Conservation (phyloP, 2,329 filamentous ascomycete genomes). For the Geosmithia flava region DNA sequence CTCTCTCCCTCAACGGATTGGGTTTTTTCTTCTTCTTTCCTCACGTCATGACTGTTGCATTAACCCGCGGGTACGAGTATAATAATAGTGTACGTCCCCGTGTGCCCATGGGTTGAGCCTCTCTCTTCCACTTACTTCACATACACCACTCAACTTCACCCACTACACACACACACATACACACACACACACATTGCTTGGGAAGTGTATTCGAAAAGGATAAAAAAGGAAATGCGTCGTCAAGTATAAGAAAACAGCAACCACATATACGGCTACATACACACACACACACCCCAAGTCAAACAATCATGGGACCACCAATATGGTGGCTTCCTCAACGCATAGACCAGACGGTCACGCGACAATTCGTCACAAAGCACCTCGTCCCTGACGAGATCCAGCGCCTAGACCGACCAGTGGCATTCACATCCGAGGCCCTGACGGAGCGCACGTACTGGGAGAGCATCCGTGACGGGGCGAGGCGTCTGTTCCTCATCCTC, state of each 20-base stretch:
- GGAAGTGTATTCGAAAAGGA: not conserved
- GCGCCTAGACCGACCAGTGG: constrained; percentile 48
- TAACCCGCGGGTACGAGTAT: no score
- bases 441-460: constrained; percentile 69
- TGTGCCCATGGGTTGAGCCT: no score
- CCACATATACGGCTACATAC: no score
- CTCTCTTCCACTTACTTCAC: no score
- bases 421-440: constrained; percentile 50
- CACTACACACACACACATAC: not conserved
- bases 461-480: constrained; percentile 60
- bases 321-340: constrained; percentile 59
- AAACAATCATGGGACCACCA: constrained; percentile 17
- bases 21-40: no score
- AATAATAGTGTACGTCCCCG: no score
- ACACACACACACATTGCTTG: no score
- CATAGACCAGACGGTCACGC: constrained; percentile 58
- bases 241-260: not conserved
- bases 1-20: no score
- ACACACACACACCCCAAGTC: no score
- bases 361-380: constrained; percentile 52
- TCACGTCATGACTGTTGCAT: no score
- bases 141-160: not conserved
- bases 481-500: constrained; percentile 59
- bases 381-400: constrained; percentile 50
- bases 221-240: not conserved